Base-by-base conservation (phyloP, 805 yeast genomes). In the Suhomyces xylopsoci region DNA sequence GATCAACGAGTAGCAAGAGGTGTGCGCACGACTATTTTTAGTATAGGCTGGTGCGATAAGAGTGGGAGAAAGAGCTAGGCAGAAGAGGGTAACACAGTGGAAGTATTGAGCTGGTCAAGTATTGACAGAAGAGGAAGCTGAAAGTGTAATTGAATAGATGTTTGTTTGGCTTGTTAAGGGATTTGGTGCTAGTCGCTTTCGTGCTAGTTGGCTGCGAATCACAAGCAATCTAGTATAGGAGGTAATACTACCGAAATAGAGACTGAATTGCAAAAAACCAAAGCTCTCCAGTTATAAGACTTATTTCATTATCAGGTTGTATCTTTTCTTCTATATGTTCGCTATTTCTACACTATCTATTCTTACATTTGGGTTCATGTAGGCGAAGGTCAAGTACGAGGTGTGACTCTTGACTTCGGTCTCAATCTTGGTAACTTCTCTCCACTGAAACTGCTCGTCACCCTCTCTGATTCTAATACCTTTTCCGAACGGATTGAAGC, bases 401-500 rank as follows among this genome's bases (percentile, higher is more conserved):
- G 99, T 94, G 62, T 94, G 99, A 6, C 91, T 86, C 71, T 93
- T 93, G 61, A 93, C 77, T 65, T 94, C 98, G 3, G 84, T 62
- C 66, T 93, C 99, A 7, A 85, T 76, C 66, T 84, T 86, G 15
- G 96, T 83, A n/a, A 92, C 94, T 59, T 89, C 79, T 52, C 77
- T 74, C 99, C 99, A 94, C 26, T 81, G 71, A 66, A 76, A 94
- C 2, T 78, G 79, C 4, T 76, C 81, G 63, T 93, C 97, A 51
- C 99, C 99, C 71, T 93, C 97, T 60, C 78, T 81, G 40, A 94
- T 80, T 58, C 97, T 81, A 56, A 79, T 71, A 12, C 98, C 97
- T 64, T 84, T 87, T 2, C 99, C 98, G 75, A 94, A 94, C 5
- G 98, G 97, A 66, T 93, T 92, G 69, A 78, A 92, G 20, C 88